Evolutionary conservation across 2,329 filamentous ascomycete species (phyloP).

Genomic region (Pestalotiopsis sp.): DNA sequence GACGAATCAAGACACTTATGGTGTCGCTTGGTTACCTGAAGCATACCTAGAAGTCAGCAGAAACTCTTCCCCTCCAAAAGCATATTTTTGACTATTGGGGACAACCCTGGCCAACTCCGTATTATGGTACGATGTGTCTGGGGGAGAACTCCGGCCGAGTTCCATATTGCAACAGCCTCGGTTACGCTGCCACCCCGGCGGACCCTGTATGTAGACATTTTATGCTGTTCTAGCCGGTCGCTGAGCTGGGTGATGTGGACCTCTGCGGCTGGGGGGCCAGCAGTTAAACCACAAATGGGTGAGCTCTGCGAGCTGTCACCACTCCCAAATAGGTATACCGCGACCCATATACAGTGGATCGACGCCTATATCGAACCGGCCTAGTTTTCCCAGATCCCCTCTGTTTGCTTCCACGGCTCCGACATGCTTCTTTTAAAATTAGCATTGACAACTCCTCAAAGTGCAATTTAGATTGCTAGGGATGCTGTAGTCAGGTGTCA

Average conservation of each 20-base stretch:
- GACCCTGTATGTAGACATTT: background rate
- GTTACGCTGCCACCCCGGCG: background rate
- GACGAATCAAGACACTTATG: background rate
- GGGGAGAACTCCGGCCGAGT: background rate
- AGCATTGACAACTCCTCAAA: slow-evolving; percentile 2
- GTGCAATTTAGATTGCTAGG: background rate
- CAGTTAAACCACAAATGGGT: background rate
- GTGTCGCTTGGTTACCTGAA: background rate
- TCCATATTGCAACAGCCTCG: background rate
- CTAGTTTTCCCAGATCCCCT: background rate
- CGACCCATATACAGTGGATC: background rate
- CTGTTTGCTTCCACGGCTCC: background rate
- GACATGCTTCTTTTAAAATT: slow-evolving; percentile 2
- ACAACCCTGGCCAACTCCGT: background rate
- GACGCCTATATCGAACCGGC: background rate
- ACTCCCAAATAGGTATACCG: background rate
- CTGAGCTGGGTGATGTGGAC: background rate
- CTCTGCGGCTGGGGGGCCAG: background rate
- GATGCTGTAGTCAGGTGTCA: slow-evolving; percentile 4
- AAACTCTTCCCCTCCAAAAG: background rate
- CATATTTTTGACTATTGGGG: slow-evolving; percentile 3
- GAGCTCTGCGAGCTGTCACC: background rate
- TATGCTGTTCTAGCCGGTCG: slow-evolving; percentile 5
- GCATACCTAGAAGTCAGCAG: background rate
- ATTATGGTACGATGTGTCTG: slow-evolving; percentile 8